These are phyloP conservation scores for Talaromyces sp. DNA, from an alignment of 2,329 filamentous ascomycete species.

Conservation along the genomic window DNA sequence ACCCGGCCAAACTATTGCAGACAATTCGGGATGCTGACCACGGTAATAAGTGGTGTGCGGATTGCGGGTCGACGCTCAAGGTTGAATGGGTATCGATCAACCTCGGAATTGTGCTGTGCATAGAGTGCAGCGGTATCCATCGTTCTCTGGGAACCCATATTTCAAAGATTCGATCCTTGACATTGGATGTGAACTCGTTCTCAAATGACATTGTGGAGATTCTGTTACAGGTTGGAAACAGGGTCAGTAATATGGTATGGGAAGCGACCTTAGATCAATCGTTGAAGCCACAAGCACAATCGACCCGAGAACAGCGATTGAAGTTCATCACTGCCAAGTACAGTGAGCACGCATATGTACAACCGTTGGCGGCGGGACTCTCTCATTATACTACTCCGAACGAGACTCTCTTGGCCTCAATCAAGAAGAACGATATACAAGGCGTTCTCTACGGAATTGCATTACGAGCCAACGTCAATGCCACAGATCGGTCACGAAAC, in stretches of 20 bases:
- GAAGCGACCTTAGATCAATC: slow-evolving; percentile 76
- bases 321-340: slow-evolving; percentile 96
- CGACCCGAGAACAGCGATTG: slow-evolving; percentile 85
- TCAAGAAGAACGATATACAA: slow-evolving; percentile 95
- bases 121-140: slow-evolving; percentile 97
- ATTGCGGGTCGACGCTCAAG: slow-evolving; percentile 87
- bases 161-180: slow-evolving; percentile 92
- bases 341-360: slow-evolving; percentile 76
- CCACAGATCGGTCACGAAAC: slow-evolving; percentile 77
- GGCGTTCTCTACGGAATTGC: slow-evolving; percentile 89
- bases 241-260: slow-evolving; percentile 95
- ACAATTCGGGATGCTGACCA: slow-evolving; percentile 86
- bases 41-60: slow-evolving; percentile 89
- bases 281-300: slow-evolving; percentile 71
- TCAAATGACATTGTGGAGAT: slow-evolving; percentile 96
- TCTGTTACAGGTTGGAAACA: slow-evolving; percentile 85
- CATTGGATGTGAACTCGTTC: slow-evolving; percentile 92
- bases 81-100: slow-evolving; percentile 99
- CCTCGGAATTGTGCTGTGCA: slow-evolving; percentile 90
- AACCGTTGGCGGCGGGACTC: slow-evolving; percentile 67
- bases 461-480: slow-evolving; percentile 81
- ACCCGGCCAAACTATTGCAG: slow-evolving; percentile 81
- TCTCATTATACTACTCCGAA: slow-evolving; percentile 77
- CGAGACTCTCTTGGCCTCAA: slow-evolving; percentile 83
- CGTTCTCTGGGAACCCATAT: slow-evolving; percentile 95